Evolutionary conservation across 2,329 filamentous ascomycete species (phyloP).

Genomic region (Fusarium pseudocircinatum): DNA sequence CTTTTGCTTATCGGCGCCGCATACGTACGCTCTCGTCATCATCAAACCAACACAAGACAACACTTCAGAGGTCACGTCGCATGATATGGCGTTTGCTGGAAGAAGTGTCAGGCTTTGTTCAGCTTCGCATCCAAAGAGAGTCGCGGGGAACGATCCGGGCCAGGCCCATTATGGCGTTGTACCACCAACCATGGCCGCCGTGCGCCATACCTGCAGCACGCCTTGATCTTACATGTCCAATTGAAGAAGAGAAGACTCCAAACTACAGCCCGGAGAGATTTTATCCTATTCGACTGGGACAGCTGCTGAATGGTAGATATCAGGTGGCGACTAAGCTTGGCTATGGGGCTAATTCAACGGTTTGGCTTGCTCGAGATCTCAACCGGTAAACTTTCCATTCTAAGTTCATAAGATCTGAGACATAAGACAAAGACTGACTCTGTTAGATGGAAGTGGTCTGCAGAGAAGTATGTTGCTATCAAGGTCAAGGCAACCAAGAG

Average conservation of each 20-base stretch:
- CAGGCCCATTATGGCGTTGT: neutral
- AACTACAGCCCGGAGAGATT: conserved; percentile 23
- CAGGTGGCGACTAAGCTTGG: conserved; percentile 37
- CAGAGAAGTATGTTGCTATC: conserved; percentile 36
- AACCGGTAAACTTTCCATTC: neutral
- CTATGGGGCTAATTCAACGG: conserved; percentile 32
- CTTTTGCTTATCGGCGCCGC: neutral
- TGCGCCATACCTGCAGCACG: conserved; percentile 15
- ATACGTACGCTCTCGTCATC: neutral
- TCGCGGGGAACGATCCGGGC: neutral
- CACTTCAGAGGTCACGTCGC: neutral
- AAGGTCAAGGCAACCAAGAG: conserved; percentile 25
- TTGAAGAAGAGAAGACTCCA: conserved; percentile 34
- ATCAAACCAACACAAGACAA: neutral
- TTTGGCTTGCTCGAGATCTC: conserved; percentile 40
- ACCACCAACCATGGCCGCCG: conserved; percentile 5
- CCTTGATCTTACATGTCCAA: conserved; percentile 4
- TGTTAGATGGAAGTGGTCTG: neutral
- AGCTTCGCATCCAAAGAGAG: neutral
- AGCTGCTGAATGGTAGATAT: conserved; percentile 30
- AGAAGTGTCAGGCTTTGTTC: no score
- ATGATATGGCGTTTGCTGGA: neutral
- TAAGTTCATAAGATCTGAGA: accelerated
- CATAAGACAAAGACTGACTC: accelerated
- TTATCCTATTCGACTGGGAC: conserved; percentile 23